phyloP scores from a whole-genome alignment of 306 rosid genomes.

The Trifolium subterraneum region DNA sequence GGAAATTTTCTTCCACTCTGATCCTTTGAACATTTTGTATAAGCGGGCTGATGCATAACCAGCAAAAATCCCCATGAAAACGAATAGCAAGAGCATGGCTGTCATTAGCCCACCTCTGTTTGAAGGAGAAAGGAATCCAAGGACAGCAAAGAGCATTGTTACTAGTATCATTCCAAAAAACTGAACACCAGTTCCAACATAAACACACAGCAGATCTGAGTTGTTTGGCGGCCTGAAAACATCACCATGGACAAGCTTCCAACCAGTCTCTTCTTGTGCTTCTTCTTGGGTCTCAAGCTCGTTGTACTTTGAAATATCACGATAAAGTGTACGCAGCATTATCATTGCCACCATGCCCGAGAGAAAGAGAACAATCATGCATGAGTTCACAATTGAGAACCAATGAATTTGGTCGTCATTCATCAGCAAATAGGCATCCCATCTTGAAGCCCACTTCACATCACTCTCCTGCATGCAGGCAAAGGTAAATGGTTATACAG shows the following conservation, averaged over 20 bases:
- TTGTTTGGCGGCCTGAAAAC: conserved; percentile 93
- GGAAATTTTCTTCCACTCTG: conserved; percentile 93
- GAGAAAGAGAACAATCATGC: conserved; percentile 97
- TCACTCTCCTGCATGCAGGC: conserved; percentile 72
- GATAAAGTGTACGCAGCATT: conserved; percentile 93
- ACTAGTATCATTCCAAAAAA: conserved; percentile 90
- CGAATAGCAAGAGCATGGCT: conserved; percentile 95
- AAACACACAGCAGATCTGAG: conserved; percentile 81
- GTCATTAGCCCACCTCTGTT: conserved; percentile 99
- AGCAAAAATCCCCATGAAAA: conserved; percentile 95
- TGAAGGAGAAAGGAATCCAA: conserved; percentile 96
- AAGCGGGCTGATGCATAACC: conserved; percentile 84
- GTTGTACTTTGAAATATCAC: conserved; percentile 95
- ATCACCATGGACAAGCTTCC: conserved; percentile 99
- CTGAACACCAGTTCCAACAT: conserved; percentile 98
- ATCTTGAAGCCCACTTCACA: conserved; percentile 99
- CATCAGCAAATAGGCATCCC: conserved; percentile 98
- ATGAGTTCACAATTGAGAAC: conserved; percentile 93
- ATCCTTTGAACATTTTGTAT: conserved; percentile 89
- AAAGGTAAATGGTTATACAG: conserved; percentile 33
- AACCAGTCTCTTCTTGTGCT: conserved; percentile 99
- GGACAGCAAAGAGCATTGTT: conserved; percentile 90
- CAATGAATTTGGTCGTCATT: conserved; percentile 95
- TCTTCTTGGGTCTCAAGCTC: conserved; percentile 98
- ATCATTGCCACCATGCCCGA: conserved; percentile 99